Conservation (phyloP, 2,329 filamentous ascomycete species). For the Aureobasidium sp. region DNA sequence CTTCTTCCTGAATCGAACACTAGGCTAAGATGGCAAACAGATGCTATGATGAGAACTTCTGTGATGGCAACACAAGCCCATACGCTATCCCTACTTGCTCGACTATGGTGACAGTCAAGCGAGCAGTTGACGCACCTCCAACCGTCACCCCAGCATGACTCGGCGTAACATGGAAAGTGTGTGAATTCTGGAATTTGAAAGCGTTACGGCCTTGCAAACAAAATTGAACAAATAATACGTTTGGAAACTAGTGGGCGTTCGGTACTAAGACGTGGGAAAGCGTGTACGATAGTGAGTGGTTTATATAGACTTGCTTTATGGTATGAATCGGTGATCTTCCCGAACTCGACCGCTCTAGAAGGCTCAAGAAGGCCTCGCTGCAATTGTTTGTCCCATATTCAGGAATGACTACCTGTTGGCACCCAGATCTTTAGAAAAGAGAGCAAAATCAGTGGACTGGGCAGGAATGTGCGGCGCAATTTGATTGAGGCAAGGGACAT, state of each 20-base stretch:
- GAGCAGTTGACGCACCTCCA: background rate
- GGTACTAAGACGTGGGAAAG: background rate
- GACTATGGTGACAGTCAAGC: background rate
- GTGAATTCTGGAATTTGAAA: background rate
- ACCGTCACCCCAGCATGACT: background rate
- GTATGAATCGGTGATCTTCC: background rate
- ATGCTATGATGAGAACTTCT: conserved; percentile 13
- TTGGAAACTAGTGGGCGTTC: background rate
- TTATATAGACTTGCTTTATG: conserved; percentile 4
- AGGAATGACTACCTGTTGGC: background rate
- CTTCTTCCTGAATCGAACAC: too few species aligned
- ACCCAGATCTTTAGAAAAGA: background rate
- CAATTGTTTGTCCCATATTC: background rate
- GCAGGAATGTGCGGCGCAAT: conserved; percentile 2
- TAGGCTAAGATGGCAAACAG: background rate
- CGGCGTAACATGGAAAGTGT: background rate
- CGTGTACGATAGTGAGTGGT: background rate
- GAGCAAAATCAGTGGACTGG: background rate
- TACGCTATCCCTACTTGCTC: conserved; percentile 8
- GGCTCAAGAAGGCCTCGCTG: background rate
- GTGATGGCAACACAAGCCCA: conserved; percentile 11
- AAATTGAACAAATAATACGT: background rate
- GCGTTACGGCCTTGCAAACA: background rate
- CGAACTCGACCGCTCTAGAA: background rate
- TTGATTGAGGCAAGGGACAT: background rate